These are phyloP conservation scores for Lactifluus pinguis DNA, from an alignment of 768 basidiomycete species.

Conservation along the genomic window DNA sequence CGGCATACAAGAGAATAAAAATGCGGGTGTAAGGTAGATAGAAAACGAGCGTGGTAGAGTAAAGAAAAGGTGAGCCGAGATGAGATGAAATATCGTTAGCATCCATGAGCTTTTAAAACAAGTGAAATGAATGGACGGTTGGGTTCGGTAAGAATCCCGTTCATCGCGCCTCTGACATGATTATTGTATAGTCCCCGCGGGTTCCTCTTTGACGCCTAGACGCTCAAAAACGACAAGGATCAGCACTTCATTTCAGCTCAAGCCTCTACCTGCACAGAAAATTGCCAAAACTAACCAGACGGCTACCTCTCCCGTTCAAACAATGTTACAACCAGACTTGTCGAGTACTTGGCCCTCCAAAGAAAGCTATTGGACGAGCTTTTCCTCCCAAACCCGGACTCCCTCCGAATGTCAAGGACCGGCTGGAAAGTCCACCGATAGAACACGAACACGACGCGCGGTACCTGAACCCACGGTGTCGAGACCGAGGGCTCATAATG, in stretches of 20 bases:
- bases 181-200: constrained; percentile 10
- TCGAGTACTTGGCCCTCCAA: not conserved
- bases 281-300: not conserved
- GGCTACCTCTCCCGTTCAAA: not conserved
- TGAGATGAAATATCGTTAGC: not conserved
- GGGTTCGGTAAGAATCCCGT: constrained; percentile 6
- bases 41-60: constrained; percentile 3
- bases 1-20: constrained; percentile 1
- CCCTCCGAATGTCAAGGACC: not conserved
- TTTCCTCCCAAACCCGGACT: not conserved
- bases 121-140: not conserved
- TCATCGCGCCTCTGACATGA: constrained; percentile 13
- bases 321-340: not conserved
- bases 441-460: not conserved
- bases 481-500: not conserved
- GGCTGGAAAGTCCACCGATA: not conserved
- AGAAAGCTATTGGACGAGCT: not conserved
- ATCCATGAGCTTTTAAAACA: not conserved
- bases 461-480: not conserved
- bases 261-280: not conserved
- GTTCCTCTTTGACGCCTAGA: constrained; percentile 1
- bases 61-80: not conserved
- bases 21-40: not conserved
- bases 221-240: constrained; percentile 12
- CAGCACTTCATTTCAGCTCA: constrained; percentile 1